phyloP scores from a whole-genome alignment of 139 green algal species.

The Tetratostichococcus sp. region DNA sequence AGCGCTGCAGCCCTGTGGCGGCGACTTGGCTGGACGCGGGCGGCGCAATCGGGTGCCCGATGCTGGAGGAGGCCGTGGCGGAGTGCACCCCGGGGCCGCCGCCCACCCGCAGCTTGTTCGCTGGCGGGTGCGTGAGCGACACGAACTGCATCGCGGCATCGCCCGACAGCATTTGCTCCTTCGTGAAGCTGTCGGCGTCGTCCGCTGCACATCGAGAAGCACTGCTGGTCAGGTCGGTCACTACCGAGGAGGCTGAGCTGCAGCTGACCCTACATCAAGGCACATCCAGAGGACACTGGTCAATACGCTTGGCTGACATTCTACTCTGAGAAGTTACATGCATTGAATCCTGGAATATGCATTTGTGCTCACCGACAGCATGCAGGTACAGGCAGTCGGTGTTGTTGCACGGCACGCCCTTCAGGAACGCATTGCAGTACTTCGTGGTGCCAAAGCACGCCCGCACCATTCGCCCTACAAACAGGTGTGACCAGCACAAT shows the following conservation, averaged over 20 bases:
- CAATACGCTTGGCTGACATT: no score
- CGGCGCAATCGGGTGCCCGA: background rate
- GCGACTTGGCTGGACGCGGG: background rate
- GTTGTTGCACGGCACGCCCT: conserved; percentile 82
- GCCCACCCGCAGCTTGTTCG: conserved; percentile 7
- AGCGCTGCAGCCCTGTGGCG: background rate
- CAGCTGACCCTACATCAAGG: no score
- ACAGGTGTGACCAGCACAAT: background rate
- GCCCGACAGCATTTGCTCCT: conserved; percentile 64
- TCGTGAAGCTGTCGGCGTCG: conserved; percentile 81
- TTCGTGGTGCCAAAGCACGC: conserved; percentile 96
- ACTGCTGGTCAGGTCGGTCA: no score
- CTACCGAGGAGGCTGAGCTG: no score
- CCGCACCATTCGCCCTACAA: conserved; percentile 53
- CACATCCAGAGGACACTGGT: background rate
- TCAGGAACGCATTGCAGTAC: conserved; percentile 93
- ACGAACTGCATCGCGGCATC: conserved; percentile 1
- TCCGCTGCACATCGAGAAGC: conserved; percentile 32
- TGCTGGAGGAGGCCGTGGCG: background rate
- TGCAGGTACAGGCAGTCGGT: conserved; percentile 91
- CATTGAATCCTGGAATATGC: background rate
- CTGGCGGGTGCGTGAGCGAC: background rate
- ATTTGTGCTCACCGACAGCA: conserved; percentile 51
- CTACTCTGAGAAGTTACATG: background rate
- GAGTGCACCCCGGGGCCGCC: background rate